Evolutionary conservation across 2,329 filamentous ascomycete species (phyloP), one percentile per base, ranked within the genome.

Genomic region (Dothideomycetes sp.): DNA sequence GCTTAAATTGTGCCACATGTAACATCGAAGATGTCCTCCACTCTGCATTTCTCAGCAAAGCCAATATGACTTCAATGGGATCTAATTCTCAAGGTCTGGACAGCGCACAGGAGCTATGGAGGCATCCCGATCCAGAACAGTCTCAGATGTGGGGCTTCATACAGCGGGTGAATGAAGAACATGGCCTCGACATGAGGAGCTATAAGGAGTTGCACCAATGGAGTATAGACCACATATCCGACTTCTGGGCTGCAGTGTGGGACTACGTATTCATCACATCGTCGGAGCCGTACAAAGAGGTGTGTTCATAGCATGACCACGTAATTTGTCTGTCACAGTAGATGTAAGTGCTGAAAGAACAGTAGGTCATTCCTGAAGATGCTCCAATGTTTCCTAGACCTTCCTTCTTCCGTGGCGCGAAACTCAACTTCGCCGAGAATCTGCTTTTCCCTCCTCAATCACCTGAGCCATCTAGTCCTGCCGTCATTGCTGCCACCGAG

Each of bases 351-450:
- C 45, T 56, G 35, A 57, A 36, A n/a, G 8, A 37, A 24, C 37
- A 35, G 18, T 52, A 88, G 79, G 81, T 85, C 31, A 66, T 94
- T 14, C 75, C 82, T 17, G 57, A 72, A 31, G 61, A 75, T 40
- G 72, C 77, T 4, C 69, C 75, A 34, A 83, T 96, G 72, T 96
- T 87, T 52, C 89, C 89, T 17, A 79, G 86, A 17, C 88, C 89
- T 5, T 68, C 79, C 44, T 96, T 94, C 68, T 96, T 95, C 59
- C 60, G 77, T 41, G 81, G 80, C 8, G 75, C 84, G 11, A 77
- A 69, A 42, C 69, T 96, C 48, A 98, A 96, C 61, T 96, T 95
- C 57, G 88, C 89, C 18, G 85, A 96, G 64, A 98, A 98, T 58
- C 69, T 96, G 39, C 76, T 98, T 3, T 95, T 81, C 58, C 89